These are phyloP conservation scores for Pisolithus thermaeus DNA, from an alignment of 1,284 basidiomycete genomes.

Conservation along the genomic window DNA sequence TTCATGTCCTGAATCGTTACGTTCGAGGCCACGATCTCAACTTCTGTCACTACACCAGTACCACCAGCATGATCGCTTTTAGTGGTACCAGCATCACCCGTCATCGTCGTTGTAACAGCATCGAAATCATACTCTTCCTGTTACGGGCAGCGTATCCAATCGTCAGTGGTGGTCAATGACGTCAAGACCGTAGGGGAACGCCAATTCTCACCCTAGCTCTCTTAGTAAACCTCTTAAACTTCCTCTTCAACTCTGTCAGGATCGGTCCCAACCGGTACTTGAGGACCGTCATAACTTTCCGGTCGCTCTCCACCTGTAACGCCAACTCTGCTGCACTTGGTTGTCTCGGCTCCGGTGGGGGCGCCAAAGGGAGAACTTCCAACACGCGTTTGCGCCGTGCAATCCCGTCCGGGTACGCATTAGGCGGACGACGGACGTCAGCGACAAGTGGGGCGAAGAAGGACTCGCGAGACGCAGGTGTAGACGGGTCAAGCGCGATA, in stretches of 20 bases:
- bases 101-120: conserved; percentile 17
- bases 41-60: conserved; percentile 14
- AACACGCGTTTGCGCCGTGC: conserved; percentile 80
- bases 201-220: conserved; percentile 54
- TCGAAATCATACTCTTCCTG: conserved; percentile 73
- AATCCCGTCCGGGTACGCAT: conserved; percentile 87
- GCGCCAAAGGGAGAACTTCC: conserved; percentile 84
- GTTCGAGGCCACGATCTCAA: conserved; percentile 31
- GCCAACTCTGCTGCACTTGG: conserved; percentile 83
- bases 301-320: conserved; percentile 79
- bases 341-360: conserved; percentile 81
- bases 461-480: conserved; percentile 49
- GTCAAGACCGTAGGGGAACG: neutral
- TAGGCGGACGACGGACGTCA: conserved; percentile 72
- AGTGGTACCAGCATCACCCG: neutral
- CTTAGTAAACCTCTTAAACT: conserved; percentile 90
- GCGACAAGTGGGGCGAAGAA: conserved; percentile 79
- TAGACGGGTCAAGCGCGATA: conserved; percentile 55
- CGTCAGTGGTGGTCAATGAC: conserved; percentile 9
- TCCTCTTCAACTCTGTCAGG: conserved; percentile 84
- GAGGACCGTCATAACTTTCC: conserved; percentile 74
- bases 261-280: conserved; percentile 87
- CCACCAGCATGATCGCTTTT: neutral
- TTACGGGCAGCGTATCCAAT: neutral
- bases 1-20: conserved; percentile 39